Evolutionary conservation across 2,329 filamentous ascomycete species (phyloP), one percentile per base, ranked within the genome.

Genomic region (Paraphoma sp.): DNA sequence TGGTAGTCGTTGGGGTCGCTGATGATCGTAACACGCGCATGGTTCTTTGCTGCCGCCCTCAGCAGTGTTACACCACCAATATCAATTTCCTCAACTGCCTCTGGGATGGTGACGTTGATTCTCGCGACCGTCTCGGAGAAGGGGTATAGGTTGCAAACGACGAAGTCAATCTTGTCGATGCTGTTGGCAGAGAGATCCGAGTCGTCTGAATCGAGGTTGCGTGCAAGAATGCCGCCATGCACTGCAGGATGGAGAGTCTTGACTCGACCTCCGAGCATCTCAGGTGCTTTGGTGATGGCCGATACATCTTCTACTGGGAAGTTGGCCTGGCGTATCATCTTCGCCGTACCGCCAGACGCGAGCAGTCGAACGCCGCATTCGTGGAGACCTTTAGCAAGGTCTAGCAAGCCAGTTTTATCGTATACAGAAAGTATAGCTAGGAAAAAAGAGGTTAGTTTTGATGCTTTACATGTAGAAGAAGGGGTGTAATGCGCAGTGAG

Each of bases 51-150:
- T 28, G 95, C 95, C 54, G 95, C 95, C 64, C 95, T 90, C 74
- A 99, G 91, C 60, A 99, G 88, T 40, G 95, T 99, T 50, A 99
- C 95, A 70, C 95, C 95, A 59, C 76, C 95, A 75, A 99, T 97
- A 80, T 99, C 95, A 72, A 99, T 96, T 83, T 99, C 95, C 82
- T 99, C 95, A 40, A 99, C 94, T 49, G 95, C 95, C 81, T 99
- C 94, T 49, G 92, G 88, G 62, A 99, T 91, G 59, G 94, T 98
- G 72, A 99, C 95, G 73, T 97, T 96, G 82, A 96, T 88, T 85
- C 97, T 96, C 70, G 93, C 90, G 69, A 99, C 89, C 31, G 95
- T 99, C 77, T 98, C 93, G 83, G 97, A 97, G 88, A 99, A 99
- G 11, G 95, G 95, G 80, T 99, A 98, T 43, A 99, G 86, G 82